These are phyloP conservation scores for Leccinum arenicola DNA, from an alignment of 768 basidiomycete species.

Conservation along the genomic window DNA sequence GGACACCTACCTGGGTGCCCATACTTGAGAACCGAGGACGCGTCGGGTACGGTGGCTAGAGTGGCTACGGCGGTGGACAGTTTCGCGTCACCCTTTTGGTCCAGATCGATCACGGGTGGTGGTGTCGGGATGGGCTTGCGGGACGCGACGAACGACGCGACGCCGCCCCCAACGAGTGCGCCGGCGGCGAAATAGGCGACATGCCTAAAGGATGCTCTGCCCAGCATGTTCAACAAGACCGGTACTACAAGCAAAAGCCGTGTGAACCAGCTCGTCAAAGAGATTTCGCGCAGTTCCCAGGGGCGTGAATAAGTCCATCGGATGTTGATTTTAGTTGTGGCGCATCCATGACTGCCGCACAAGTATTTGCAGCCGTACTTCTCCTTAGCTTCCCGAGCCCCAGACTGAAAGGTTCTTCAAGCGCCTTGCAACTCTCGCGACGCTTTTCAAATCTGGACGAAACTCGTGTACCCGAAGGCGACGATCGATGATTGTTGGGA, in stretches of 20 bases:
- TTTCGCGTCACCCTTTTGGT: constrained; percentile 41
- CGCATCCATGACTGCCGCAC: no score
- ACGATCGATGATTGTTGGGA: constrained; percentile 88
- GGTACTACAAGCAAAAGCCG: not conserved
- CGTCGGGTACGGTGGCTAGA: constrained; percentile 2
- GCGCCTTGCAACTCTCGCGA: constrained; percentile 83
- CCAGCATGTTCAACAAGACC: constrained; percentile 34
- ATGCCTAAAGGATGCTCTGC: constrained; percentile 47
- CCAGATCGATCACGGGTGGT: constrained; percentile 43
- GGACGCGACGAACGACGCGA: constrained; percentile 49
- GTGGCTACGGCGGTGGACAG: constrained; percentile 34
- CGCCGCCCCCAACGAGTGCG: constrained; percentile 75
- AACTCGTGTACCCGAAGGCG: constrained; percentile 67
- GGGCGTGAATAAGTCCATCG: not conserved
- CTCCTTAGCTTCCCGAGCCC: not conserved
- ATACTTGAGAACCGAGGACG: constrained; percentile 50
- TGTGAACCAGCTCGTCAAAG: not conserved
- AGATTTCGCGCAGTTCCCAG: not conserved
- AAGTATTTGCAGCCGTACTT: no score
- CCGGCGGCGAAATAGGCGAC: constrained; percentile 82
- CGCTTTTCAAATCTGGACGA: constrained; percentile 46
- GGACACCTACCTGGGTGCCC: constrained; percentile 21
- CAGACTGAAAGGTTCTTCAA: constrained; percentile 21
- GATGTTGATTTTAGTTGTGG: no score
- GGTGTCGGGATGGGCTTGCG: constrained; percentile 22